Conservation (phyloP, 805 yeast genomes). For the Spencermartinsiella europaea region DNA sequence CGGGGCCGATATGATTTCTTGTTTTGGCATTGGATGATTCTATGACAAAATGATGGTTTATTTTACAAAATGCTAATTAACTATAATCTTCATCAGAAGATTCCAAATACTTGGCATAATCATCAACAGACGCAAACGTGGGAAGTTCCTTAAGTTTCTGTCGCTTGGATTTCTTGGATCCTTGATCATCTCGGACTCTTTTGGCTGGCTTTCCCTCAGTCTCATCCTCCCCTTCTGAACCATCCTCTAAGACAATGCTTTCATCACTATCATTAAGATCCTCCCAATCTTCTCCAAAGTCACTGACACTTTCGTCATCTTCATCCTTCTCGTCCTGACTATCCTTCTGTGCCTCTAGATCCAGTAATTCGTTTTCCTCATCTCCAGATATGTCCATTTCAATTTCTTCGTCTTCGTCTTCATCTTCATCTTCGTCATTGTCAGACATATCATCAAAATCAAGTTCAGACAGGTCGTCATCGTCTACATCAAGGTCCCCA, state of each 20-base stretch:
- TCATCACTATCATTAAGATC: slow-evolving; percentile 32
- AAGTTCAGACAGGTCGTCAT: slow-evolving; percentile 30
- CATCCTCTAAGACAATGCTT: slow-evolving; percentile 20
- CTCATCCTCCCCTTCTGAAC: slow-evolving; percentile 27
- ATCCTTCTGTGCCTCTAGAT: slow-evolving; percentile 17
- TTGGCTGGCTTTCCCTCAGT: slow-evolving; percentile 23
- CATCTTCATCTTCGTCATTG: slow-evolving; percentile 32
- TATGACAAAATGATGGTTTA: too few relatives aligned
- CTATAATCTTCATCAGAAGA: slow-evolving; percentile 48
- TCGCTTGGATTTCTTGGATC: slow-evolving; percentile 42
- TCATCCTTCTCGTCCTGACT: slow-evolving; percentile 22
- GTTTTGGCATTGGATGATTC: too few relatives aligned
- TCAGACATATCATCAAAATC: slow-evolving; percentile 37
- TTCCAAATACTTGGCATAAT: slow-evolving; percentile 66
- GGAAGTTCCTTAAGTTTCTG: slow-evolving; percentile 66
- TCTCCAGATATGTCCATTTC: slow-evolving; percentile 10
- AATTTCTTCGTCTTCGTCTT: slow-evolving; percentile 25
- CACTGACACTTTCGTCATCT: slow-evolving; percentile 4
- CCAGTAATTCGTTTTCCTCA: slow-evolving; percentile 20
- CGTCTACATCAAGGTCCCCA: slow-evolving; percentile 55
- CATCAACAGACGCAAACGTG: slow-evolving; percentile 82
- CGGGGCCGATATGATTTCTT: background rate
- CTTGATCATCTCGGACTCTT: slow-evolving; percentile 20
- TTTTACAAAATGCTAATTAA: slow-evolving; percentile 6
- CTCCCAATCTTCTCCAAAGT: slow-evolving; percentile 28